Conservation (phyloP, 495 filamentous ascomycete genomes). For the Friedmanniomyces endolithicus region DNA sequence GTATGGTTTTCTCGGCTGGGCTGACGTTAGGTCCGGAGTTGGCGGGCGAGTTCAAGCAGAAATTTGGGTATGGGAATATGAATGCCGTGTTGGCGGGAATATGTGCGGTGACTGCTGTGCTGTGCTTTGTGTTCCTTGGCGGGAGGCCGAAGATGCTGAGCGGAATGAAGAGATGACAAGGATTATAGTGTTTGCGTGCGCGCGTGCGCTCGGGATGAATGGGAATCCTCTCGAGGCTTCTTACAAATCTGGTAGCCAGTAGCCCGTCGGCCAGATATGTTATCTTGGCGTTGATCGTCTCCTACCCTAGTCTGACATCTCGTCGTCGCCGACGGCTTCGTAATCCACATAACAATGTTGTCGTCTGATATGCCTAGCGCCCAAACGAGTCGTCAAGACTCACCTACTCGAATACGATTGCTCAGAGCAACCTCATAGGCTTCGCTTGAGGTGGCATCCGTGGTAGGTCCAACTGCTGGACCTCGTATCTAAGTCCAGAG, state of each 20-base stretch:
- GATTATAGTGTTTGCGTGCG: neutral
- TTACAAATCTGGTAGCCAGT: neutral
- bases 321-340: no score
- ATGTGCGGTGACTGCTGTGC: constrained; percentile 32
- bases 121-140: constrained; percentile 39
- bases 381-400: no score
- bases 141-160: constrained; percentile 29
- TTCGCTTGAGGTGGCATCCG: no score
- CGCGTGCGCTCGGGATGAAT: neutral
- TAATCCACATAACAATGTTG: no score
- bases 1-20: constrained; percentile 40
- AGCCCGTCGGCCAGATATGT: no score
- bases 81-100: constrained; percentile 39
- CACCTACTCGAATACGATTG: no score
- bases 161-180: neutral
- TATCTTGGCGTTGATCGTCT: no score
- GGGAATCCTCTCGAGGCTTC: neutral
- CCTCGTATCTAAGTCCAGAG: no score
- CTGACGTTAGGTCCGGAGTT: constrained; percentile 41
- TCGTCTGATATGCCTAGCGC: no score
- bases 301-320: no score
- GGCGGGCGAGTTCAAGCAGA: constrained; percentile 36
- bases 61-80: constrained; percentile 47
- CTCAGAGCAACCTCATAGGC: no score
- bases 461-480: no score